Evolutionary conservation across 169 alveolate species (phyloP).

Genomic region (Eimeria tenella): DNA sequence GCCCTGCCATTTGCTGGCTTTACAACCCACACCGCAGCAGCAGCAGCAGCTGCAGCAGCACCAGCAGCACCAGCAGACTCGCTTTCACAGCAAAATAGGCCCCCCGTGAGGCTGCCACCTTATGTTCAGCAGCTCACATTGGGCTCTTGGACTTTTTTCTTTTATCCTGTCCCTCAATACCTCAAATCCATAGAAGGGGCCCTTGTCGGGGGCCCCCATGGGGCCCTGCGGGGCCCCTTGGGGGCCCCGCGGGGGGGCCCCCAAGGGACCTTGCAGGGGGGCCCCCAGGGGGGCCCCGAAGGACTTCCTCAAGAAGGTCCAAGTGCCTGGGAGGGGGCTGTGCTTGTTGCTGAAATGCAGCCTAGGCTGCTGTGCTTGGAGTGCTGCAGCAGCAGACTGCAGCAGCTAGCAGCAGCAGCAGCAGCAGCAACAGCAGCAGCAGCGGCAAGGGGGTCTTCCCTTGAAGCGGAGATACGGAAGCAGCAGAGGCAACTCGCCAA

Average conservation of each 20-base stretch:
- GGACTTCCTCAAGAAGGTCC: slow-evolving; percentile 16
- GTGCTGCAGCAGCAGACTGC: slow-evolving; percentile 69
- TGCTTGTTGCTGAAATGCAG: slow-evolving; percentile 41
- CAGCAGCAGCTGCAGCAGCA: neutral
- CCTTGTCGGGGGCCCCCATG: neutral
- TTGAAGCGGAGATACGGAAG: slow-evolving; percentile 13
- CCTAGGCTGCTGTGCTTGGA: slow-evolving; percentile 32
- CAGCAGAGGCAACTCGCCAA: slow-evolving; percentile 47
- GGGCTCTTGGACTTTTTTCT: slow-evolving; percentile 26
- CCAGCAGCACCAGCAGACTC: neutral
- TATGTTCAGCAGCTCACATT: slow-evolving; percentile 7
- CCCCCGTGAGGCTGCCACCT: neutral
- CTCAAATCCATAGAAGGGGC: slow-evolving; percentile 23
- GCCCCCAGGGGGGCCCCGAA: neutral
- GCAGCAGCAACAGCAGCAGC: slow-evolving; percentile 46
- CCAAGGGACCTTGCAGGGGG: neutral
- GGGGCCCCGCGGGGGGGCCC: no score
- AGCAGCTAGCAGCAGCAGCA: slow-evolving; percentile 49
- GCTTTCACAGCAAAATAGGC: neutral
- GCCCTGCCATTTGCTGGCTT: neutral
- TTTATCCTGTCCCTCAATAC: slow-evolving; percentile 45
- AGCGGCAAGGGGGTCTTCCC: slow-evolving; percentile 34
- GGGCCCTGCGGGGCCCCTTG: neutral
- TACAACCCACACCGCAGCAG: neutral
- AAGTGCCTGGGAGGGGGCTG: slow-evolving; percentile 30